Base-by-base conservation (phyloP, 768 basidiomycete genomes). In the Suillus weaverae region DNA sequence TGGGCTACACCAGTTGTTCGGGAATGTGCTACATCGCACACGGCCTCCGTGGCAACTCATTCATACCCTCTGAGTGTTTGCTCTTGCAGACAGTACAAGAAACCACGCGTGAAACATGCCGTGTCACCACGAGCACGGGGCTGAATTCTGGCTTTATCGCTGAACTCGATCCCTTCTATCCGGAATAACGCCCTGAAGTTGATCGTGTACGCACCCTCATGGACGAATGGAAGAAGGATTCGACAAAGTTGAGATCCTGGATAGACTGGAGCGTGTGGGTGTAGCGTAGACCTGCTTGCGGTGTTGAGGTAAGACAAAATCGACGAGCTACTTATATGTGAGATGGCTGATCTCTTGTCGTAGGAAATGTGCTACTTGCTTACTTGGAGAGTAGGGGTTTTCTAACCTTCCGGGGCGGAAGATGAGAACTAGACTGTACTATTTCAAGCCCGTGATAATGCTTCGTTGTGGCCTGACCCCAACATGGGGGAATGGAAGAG, bases 301-400 rank as follows among this genome's bases (percentile, higher is more conserved):
- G 63, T 36, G 53, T 63, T 0, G 64, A 69, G 59, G 64, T 67
- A 26, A 60, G 16, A 30, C 43, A 20, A 38, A 5, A 3, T 10
- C 33, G 11, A 35, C n/a, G 5, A 55, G 20, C 14, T 35, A 3
- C 20, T 35, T n/a, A 54, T 10, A n/a, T 54, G 10, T 22, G 33
- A 54, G n/a, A 11, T 35, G 5, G 11, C 33, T 54, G 20, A 36
- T 30, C 4, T 39, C 5, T 1, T 60, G 30, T 5, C 2, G 36
- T 5, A 75, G 74, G 72, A 74, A 35, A 68, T 70, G 46, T 74
- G 69, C 38, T 75, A 70, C 44, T 53, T 73, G 13, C 70, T 69
- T 56, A 71, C 70, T 3, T 74, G 70, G 69, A 65, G 65, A 32
- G 0, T 68, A 1, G 65, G 65, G 1, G 69, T 71, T 60, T 61